Base-by-base conservation (phyloP, 2,329 filamentous ascomycete genomes). In the Hymenoscyphus infarciens region DNA sequence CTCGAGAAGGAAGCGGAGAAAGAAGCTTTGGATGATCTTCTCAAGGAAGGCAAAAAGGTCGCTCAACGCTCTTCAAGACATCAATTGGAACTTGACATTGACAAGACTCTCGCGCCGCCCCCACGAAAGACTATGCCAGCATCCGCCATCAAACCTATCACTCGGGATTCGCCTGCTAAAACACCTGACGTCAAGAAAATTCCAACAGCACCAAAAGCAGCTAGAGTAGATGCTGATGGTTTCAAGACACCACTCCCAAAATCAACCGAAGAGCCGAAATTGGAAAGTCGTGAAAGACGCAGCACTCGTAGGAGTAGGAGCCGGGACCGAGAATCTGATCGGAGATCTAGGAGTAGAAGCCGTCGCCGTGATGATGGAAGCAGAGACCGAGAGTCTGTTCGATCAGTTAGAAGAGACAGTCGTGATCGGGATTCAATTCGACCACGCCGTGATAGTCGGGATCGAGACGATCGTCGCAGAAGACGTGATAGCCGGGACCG, bases 1-100 rank as follows among this genome's bases (percentile, higher is more conserved):
- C 61, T 75, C 16, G 73, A 75, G 59, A 69, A 73, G 57, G 73
- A 75, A 65, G 74, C 74, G 53, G 73, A 75, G 59, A 69, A 73
- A 57, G 73, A 75, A 66, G 74, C 74, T 54, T 62, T 75, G 13
- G 69, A 71, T 57, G 68, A 73, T 66, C 68, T 75, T 22, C 54
- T 74, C n/a, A 73, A 73, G 25, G 73, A 75, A 63, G 67, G 73
- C 22, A 72, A 73, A 39, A 65, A 66, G 29, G 63, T 70, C 25
- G 66, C 71, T 15, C 69, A 72, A 60, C 66, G 69, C 54, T 70
- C 71, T 39, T 42, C 58, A 19, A 68, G 73, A 63, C 69, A 74
- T 66, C 69, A 73, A 63, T 31, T 72, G 45, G 73, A 75, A 52
- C 58, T 72, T n/a, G 72, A 74, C 56, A 61, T 75, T 29, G 73